Evolutionary conservation across 352 stramenopile species (phyloP).

Genomic region (Phytophthora rubi): DNA sequence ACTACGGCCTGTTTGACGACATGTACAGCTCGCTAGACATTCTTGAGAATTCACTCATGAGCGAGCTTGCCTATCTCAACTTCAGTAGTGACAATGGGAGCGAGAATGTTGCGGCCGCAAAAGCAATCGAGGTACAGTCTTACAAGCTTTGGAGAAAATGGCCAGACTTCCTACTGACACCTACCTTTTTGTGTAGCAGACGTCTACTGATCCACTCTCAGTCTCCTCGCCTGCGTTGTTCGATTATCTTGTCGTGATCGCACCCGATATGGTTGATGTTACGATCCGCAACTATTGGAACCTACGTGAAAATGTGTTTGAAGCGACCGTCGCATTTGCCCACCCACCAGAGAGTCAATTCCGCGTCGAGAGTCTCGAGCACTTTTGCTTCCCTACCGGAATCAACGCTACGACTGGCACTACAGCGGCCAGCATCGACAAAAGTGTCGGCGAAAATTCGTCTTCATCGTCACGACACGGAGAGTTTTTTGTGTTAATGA

Average conservation of each 20-base stretch:
- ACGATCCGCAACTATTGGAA: conserved; percentile 53
- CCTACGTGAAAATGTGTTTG: conserved; percentile 51
- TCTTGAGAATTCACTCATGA: conserved; percentile 47
- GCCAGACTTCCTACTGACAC: not conserved
- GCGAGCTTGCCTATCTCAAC: conserved; percentile 39
- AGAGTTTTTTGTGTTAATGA: conserved; percentile 60
- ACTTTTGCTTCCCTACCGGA: conserved; percentile 73
- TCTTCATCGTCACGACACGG: conserved; percentile 1
- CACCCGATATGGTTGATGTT: conserved; percentile 53
- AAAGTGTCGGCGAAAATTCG: not conserved
- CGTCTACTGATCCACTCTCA: not conserved
- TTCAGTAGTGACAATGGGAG: conserved; percentile 1
- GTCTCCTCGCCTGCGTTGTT: conserved; percentile 28
- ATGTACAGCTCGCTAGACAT: conserved; percentile 52
- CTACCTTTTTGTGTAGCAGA: conserved; percentile 4
- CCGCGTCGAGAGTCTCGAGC: conserved; percentile 70
- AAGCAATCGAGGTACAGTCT: conserved; percentile 21
- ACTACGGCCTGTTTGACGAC: conserved; percentile 47
- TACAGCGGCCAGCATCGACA: not conserved
- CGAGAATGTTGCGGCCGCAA: not conserved
- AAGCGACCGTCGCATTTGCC: conserved; percentile 66
- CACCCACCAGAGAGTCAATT: conserved; percentile 74
- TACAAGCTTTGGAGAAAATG: too few species aligned
- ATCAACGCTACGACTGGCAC: conserved; percentile 17
- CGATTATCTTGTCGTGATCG: conserved; percentile 60